Percentiles rank a stretch among this genome's conserved stretches.
Conservation (phyloP, 2,329 filamentous ascomycete species). For the Cylindrodendrum hubeiense region DNA sequence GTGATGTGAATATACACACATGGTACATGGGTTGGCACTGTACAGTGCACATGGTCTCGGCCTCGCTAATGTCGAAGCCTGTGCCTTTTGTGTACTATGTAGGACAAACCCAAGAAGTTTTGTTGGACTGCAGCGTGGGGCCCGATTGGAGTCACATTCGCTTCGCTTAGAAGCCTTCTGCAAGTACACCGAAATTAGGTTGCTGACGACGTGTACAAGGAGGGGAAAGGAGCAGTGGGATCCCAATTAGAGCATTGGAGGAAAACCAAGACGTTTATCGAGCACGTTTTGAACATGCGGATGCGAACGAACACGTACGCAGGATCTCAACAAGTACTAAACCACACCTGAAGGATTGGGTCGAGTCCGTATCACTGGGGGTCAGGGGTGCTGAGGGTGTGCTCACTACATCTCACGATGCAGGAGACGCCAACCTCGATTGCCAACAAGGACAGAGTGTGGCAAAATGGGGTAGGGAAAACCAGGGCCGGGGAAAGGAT, state of each 20-base stretch:
- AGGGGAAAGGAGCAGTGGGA: neutral
- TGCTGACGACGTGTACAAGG: conserved; percentile 5
- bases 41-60: neutral
- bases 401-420: conserved; percentile 17
- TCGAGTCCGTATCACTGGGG: conserved; percentile 25
- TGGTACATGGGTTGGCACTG: neutral
- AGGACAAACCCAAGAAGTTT: conserved; percentile 20
- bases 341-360: conserved; percentile 24
- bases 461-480: conserved; percentile 15
- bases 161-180: conserved; percentile 11
- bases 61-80: conserved; percentile 10
- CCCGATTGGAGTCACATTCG: conserved; percentile 22
- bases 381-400: conserved; percentile 24
- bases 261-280: conserved; percentile 1
- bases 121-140: conserved; percentile 20
- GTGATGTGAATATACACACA: conserved; percentile 11
- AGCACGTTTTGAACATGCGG: conserved; percentile 4
- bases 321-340: conserved; percentile 21
- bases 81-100: conserved; percentile 4
- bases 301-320: conserved; percentile 34
- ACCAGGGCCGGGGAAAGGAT: conserved; percentile 19
- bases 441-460: conserved; percentile 26
- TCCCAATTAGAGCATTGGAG: neutral
- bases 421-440: conserved; percentile 22
- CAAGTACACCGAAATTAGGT: conserved; percentile 10